Evolutionary conservation across 192 early-diverging fungal genomes (phyloP), one percentile per base, ranked within the genome.

Genomic region (Entophlyctis helioformis): DNA sequence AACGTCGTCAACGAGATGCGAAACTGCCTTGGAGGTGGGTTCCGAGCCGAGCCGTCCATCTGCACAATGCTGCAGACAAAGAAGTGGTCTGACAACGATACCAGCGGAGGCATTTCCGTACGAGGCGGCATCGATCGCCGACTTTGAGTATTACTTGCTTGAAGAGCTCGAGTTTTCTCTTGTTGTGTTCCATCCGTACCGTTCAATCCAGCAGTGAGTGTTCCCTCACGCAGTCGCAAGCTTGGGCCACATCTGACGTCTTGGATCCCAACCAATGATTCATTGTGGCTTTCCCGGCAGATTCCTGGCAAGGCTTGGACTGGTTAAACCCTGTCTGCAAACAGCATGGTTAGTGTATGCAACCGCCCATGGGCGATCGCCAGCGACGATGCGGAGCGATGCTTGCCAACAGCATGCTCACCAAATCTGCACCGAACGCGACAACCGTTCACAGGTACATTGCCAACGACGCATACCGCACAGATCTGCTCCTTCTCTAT

Each of bases 101-200:
- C n/a, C 35, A 18, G 44, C 39, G 44, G 82, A 63, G 11, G 63
- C 61, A 12, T 80, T 78, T 50, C 52, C 63, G 0, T 91, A 86
- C 44, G 86, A 86, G 16, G 66, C 74, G 28, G 58, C 63, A 15
- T 80, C 84, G 47, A 74, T 95, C 36, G 88, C 91, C 22, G 91
- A 92, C 39, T 90, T 85, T 63, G 91, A 95, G 52, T 91, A 87
- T 59, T 87, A 91, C 46, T 50, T 95, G 24, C 32, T 95, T 26
- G 91, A 95, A 53, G 89, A 89, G 18, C 72, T 95, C 46, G 80
- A 91, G 55, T 95, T 91, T 47, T 87, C 85, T 50, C 56, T 88
- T 42, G 81, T 93, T 45, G 76, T 90, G 0, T 89, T 78, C 55
- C 89, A 95, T 51, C 88, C 91, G 7, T 95, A 92, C 53, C 76